Percentiles rank a stretch among this genome's conserved stretches.
Conservation (phyloP, 176 grass and related monocot genomes). For the Aegilops tauschii region DNA sequence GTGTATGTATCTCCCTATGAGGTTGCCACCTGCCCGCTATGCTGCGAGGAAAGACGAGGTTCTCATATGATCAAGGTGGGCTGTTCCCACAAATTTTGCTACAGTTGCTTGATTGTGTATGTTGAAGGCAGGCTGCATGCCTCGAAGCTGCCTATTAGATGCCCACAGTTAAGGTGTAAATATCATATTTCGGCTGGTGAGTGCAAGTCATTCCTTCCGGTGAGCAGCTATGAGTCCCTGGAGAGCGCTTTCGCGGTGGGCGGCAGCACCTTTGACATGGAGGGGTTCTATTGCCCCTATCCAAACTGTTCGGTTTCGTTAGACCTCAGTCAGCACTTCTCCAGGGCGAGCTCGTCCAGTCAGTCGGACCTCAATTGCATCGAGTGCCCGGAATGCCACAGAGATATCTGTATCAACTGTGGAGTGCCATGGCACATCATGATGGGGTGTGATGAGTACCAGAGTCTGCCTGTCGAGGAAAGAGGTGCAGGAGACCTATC, state of each 20-base stretch:
- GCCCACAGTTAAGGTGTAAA: conserved; percentile 69
- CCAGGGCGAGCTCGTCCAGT: conserved; percentile 69
- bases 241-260: conserved; percentile 38
- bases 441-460: conserved; percentile 88
- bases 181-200: conserved; percentile 59
- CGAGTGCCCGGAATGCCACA: conserved; percentile 78
- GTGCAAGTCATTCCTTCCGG: conserved; percentile 64
- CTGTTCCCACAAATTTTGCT: conserved; percentile 75
- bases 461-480: conserved; percentile 54
- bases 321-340: conserved; percentile 63
- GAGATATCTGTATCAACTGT: conserved; percentile 88
- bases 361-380: conserved; percentile 60
- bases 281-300: conserved; percentile 82
- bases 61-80: conserved; percentile 62
- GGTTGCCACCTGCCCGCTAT: conserved; percentile 51
- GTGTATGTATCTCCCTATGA: conserved; percentile 45
- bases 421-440: conserved; percentile 82
- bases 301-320: conserved; percentile 68
- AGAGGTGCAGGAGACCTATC: conserved; percentile 57
- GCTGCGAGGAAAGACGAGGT: conserved; percentile 58
- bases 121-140: conserved; percentile 46
- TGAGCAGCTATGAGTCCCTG: conserved; percentile 55
- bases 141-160: conserved; percentile 52
- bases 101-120: conserved; percentile 51
- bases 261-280: conserved; percentile 36